Evolutionary conservation across 2,329 filamentous ascomycete species (phyloP), one percentile per base, ranked within the genome.

Genomic region (Scytalidium sp.): DNA sequence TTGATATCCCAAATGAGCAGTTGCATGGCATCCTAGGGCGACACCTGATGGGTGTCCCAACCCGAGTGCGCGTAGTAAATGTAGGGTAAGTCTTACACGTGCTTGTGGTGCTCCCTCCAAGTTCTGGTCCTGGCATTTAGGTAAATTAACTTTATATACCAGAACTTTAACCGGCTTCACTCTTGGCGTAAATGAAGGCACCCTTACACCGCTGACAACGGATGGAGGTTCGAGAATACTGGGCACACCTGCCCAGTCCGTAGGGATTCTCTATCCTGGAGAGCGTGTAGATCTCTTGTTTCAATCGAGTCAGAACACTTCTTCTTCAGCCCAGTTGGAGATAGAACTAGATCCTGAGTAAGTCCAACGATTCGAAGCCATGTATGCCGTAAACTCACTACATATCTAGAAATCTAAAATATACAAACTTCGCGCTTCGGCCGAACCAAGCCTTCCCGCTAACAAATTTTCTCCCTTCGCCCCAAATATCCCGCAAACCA

Each of bases 1-100:
- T 44, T 6, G 41, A 57, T 19, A 50, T 44, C 4, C 1, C 13
- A 22, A 32, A 36, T 9, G 40, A 63, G 3, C 50, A 62, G 3
- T 56, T 62, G 3, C 25, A 20, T 9, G 46, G 59, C 2, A 62
- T 66, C 5, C 55, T 64, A 40, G 43, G 68, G 20, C 22, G 52
- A 11, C 42, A 13, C 15, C 1, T 65, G 2, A 55, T 67, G 29
- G 46, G 49, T 15, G 45, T 50, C 10, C 52, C 55, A 3, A 59
- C 56, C 47, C 60, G 70, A 25, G 50, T 75, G 6, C 66, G 73
- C 5, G 55, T 75, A 5, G 67, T 74, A 9, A 75, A 75, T 55
- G 72, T 70, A 3, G 73, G 73, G 70, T 72, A 52, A 21, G 54
- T 36, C 32, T 36, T 7, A 27, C 25, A 7, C 25, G 25, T 27